phyloP scores from a whole-genome alignment of 768 basidiomycete genomes.

The Leucocoprinus sp. region DNA sequence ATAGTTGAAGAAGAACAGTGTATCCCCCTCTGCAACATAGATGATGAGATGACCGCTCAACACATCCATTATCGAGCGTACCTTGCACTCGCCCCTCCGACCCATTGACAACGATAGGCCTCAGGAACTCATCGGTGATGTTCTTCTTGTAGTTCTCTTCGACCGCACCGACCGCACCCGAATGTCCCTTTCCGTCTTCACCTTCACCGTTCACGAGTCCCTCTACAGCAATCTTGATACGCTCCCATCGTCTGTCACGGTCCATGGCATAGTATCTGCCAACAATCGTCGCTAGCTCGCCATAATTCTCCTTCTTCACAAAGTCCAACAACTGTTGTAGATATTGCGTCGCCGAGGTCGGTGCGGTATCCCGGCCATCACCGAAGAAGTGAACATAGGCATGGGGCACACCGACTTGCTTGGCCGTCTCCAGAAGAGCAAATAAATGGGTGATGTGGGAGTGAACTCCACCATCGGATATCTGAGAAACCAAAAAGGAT shows the following conservation, averaged over 20 bases:
- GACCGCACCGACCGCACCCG: constrained; percentile 57
- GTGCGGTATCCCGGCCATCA: constrained; percentile 92
- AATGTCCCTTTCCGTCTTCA: constrained; percentile 38
- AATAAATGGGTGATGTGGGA: constrained; percentile 89
- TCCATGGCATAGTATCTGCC: constrained; percentile 98
- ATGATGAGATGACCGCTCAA: neutral
- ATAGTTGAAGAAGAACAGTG: constrained; percentile 96
- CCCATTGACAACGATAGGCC: constrained; percentile 85
- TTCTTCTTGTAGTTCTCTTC: constrained; percentile 76
- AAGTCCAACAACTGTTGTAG: constrained; percentile 71
- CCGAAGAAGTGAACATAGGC: constrained; percentile 92
- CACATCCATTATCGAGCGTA: constrained; percentile 22
- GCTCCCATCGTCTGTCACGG: constrained; percentile 94
- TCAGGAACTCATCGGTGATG: constrained; percentile 91
- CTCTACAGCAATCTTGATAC: constrained; percentile 84
- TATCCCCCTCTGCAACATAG: constrained; percentile 58
- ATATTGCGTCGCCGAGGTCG: constrained; percentile 73
- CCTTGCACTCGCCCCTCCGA: constrained; percentile 76
- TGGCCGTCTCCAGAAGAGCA: constrained; percentile 85
- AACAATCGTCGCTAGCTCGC: constrained; percentile 76
- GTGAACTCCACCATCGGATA: constrained; percentile 96
- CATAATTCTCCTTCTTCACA: constrained; percentile 66
- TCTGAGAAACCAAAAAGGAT: constrained; percentile 28
- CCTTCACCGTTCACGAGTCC: constrained; percentile 71
- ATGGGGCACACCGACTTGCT: constrained; percentile 75